A percentile compares a stretch with the other conserved stretches of the same genome.
Evolutionary conservation across 345 rosid genomes (phyloP).

Genomic region (Odontarrhena argentea): DNA sequence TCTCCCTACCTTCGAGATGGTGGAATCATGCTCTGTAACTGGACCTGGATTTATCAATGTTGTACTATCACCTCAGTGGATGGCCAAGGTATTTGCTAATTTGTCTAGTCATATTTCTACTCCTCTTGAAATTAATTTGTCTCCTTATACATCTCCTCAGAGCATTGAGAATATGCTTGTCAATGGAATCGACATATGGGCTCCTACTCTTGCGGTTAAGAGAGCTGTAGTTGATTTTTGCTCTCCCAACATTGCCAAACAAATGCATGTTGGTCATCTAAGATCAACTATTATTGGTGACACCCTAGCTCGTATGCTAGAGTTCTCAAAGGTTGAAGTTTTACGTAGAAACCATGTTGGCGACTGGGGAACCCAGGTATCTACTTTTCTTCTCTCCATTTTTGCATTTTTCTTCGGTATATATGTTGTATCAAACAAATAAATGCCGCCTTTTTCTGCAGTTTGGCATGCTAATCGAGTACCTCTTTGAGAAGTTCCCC

Average conservation of each 20-base stretch:
- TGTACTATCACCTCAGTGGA: constrained; percentile 62
- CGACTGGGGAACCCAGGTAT: constrained; percentile 59
- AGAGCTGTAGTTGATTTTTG: constrained; percentile 87
- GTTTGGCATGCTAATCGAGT: constrained; percentile 93
- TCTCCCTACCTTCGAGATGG: constrained; percentile 71
- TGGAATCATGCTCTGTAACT: constrained; percentile 70
- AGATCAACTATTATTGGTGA: too few species aligned
- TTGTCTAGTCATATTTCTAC: not conserved
- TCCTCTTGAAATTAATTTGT: not conserved
- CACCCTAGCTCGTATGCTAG: too few species aligned
- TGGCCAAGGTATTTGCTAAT: constrained; percentile 58
- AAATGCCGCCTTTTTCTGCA: constrained; percentile 37
- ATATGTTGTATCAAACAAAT: too few species aligned
- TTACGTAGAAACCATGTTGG: too few species aligned
- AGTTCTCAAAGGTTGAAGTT: too few species aligned
- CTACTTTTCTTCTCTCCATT: constrained; percentile 2
- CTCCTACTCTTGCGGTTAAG: constrained; percentile 59
- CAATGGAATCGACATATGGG: constrained; percentile 71
- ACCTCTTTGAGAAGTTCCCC: constrained; percentile 69
- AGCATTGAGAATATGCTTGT: constrained; percentile 69
- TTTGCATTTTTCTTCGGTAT: too few species aligned
- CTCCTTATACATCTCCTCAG: constrained; percentile 50
- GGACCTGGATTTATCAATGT: constrained; percentile 88
- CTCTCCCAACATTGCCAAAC: constrained; percentile 89
- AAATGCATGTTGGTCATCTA: constrained; percentile 50